phyloP scores from a whole-genome alignment of 2,329 filamentous ascomycete genomes.

The Saccharata proteae region DNA sequence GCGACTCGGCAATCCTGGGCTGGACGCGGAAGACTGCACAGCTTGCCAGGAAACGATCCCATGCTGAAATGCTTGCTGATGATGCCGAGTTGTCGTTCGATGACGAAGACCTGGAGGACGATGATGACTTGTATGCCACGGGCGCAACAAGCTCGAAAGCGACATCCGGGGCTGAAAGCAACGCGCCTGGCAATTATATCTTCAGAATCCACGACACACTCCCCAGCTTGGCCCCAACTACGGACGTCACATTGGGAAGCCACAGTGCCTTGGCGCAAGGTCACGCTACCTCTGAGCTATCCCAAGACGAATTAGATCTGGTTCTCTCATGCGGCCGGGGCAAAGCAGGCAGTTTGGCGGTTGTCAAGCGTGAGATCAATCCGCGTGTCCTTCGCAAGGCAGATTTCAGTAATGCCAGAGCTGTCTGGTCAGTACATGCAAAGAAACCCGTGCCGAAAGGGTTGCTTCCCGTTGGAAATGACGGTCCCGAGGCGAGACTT shows the following conservation, averaged over 20 bases:
- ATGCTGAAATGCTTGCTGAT: slow-evolving; percentile 46
- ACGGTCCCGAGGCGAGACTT: slow-evolving; percentile 26
- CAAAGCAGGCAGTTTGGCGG: slow-evolving; percentile 56
- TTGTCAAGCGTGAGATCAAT: slow-evolving; percentile 67
- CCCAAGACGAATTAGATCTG: slow-evolving; percentile 33
- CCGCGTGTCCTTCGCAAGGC: slow-evolving; percentile 59
- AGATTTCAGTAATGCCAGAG: slow-evolving; percentile 59
- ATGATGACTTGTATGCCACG: slow-evolving; percentile 52
- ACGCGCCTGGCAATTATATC: slow-evolving; percentile 50
- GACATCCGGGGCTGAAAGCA: slow-evolving; percentile 24
- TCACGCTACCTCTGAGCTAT: slow-evolving; percentile 1
- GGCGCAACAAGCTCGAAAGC: slow-evolving; percentile 29
- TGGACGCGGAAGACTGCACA: slow-evolving; percentile 59
- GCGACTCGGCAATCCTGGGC: slow-evolving; percentile 68
- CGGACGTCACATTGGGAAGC: slow-evolving; percentile 59
- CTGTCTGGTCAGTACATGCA: slow-evolving; percentile 69
- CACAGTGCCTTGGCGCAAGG: slow-evolving; percentile 9
- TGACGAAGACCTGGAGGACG: slow-evolving; percentile 46
- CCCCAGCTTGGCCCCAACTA: slow-evolving; percentile 67
- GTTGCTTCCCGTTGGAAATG: slow-evolving; percentile 34
- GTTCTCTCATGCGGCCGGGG: slow-evolving; percentile 50
- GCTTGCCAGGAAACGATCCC: slow-evolving; percentile 50
- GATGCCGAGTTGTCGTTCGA: slow-evolving; percentile 33
- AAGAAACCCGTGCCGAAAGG: slow-evolving; percentile 54
- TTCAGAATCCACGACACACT: slow-evolving; percentile 71